Evolutionary conservation across 148 eudicot species (phyloP), one percentile per base, ranked within the genome.

Genomic region (Cornus suecica): DNA sequence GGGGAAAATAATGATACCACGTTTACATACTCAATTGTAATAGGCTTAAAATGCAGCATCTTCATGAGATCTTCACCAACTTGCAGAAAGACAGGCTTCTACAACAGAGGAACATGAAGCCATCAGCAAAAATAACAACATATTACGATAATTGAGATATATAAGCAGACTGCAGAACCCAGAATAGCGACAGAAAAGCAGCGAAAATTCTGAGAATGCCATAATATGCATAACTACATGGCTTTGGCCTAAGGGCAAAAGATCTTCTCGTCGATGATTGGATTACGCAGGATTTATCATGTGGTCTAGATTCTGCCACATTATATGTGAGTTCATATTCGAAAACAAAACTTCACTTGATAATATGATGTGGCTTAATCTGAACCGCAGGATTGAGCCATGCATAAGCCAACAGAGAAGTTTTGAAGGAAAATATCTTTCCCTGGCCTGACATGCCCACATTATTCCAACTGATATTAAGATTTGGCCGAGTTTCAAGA

Each of bases 41-140:
- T 54, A 45, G 63, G 70, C 65, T 65, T 37, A 31, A 26, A 20
- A 72, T 34, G 72, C 42, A 65, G 76, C 65, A 72, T 45, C 76
- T 66, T 72, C 56, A 34, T 37, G 22, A 20, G 41, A 11, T 52
- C 34, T 58, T 37, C 26, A 20, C 64, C 71, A 72, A 2, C 66
- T 51, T n/a, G 2, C 32, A 11, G 24, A 41, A 26, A 52, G 31
- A 56, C 15, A 56, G 41, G 37, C 3, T 25, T n/a, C 80, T 72
- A 56, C 71, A 65, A 31, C 65, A 71, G 2, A 58, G 28, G 25
- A 16, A 45, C 18, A 64, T 24, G 42, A 1, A 58, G 14, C 5
- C n/a, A 58, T 1, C 20, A 58, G 62, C 62, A 58, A 58, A 2
- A 58, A 20, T 58, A 25, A 48, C 54, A 48, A 16, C 2, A 4